These are phyloP conservation scores for Echinosophora koreensis DNA, from an alignment of 306 rosid species.

Conservation along the genomic window DNA sequence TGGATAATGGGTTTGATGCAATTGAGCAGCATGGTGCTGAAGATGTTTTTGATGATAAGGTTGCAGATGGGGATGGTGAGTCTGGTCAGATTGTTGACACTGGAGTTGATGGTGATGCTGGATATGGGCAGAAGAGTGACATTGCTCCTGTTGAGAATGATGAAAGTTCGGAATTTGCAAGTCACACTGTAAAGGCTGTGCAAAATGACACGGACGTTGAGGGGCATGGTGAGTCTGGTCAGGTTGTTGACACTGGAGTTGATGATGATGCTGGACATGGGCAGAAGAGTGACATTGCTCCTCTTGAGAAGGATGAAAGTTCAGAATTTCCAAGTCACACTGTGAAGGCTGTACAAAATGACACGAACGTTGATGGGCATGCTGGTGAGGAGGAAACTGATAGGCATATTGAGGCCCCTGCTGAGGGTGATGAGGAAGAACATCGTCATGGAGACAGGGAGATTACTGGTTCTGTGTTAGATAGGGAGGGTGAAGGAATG, in stretches of 20 bases:
- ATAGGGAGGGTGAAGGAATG: constrained; percentile 1
- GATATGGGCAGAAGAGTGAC: constrained; percentile 34
- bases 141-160: constrained; percentile 41
- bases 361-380: constrained; percentile 34
- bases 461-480: too few relatives aligned
- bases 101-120: constrained; percentile 24
- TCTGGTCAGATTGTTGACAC: constrained; percentile 35
- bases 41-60: constrained; percentile 21
- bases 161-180: constrained; percentile 10
- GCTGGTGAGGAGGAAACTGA: constrained; percentile 44
- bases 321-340: constrained; percentile 5
- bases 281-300: constrained; percentile 44
- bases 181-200: background rate
- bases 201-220: constrained; percentile 40
- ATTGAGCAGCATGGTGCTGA: constrained; percentile 44
- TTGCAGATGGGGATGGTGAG: background rate
- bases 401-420: background rate
- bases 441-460: too few relatives aligned
- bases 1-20: constrained; percentile 64
- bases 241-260: constrained; percentile 26
- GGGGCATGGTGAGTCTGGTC: constrained; percentile 33
- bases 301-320: constrained; percentile 42
- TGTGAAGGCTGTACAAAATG: constrained; percentile 37
- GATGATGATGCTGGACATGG: constrained; percentile 21
- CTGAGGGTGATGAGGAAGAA: too few relatives aligned